Base-by-base conservation (phyloP, 768 basidiomycete species). In the Grammothele lineata region DNA sequence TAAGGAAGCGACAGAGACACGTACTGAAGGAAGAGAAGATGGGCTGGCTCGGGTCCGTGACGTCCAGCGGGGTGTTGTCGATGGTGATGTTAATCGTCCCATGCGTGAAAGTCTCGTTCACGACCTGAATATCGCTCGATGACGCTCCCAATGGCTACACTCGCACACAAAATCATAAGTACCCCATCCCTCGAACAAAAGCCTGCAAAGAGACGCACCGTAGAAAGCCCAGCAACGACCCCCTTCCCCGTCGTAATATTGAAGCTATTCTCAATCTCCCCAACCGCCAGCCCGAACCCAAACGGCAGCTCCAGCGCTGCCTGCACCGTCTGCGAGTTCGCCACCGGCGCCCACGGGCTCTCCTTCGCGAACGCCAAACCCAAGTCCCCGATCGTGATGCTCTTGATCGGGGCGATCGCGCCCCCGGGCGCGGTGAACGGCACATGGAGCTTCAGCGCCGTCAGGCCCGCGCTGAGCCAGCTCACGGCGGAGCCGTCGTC, bases 1-100 rank as follows among this genome's bases (percentile, higher is more conserved):
- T n/a, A n/a, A n/a, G n/a, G n/a, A n/a, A n/a, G n/a, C n/a, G 8
- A 30, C 27, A 30, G 17, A 34, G 3, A 22, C 18, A 63, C 78
- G 42, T 53, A 83, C 83, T 83, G 61, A 85, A 85, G 12, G 70
- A 54, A 27, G 81, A 71, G 54, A 87, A 86, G 1, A 65, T 57
- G 8, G 67, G 55, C 48, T 83, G 77, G 37, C 76, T 70, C 6
- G 63, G 45, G 36, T 72, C 68, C 17, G 79, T 72, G 23, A 73
- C 71, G 33, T 65, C 68, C 23, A 88, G 62, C 23, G 70, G 67
- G 14, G 82, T 81, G 47, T 79, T 61, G 4, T 62, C 64, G 40
- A 88, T 80, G 11, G 72, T 70, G 48, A 88, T 86, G 45, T 85
- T 73, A 57, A 87, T 81, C 4, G 62, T 73, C 6, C 86, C 86